Evolutionary conservation across 352 stramenopile species (phyloP).

Genomic region (Globisporangium nagaii): DNA sequence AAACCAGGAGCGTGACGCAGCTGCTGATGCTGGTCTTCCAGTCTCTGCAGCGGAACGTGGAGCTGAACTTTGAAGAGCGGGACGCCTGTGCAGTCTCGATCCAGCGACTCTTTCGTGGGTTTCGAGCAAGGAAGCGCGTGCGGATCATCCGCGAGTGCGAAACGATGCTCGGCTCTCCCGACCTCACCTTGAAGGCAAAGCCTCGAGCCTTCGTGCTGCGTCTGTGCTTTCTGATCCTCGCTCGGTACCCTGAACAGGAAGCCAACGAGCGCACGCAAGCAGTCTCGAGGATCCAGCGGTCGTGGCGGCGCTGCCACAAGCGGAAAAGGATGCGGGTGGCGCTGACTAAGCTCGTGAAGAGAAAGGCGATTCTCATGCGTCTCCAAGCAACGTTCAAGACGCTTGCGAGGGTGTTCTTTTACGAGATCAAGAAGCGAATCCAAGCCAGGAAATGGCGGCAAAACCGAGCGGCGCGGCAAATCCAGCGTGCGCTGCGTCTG

Average conservation of each 20-base stretch:
- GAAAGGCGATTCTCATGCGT: slow-evolving; percentile 32
- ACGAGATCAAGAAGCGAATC: slow-evolving; percentile 26
- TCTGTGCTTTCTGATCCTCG: slow-evolving; percentile 51
- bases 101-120: slow-evolving; percentile 45
- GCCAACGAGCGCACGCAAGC: slow-evolving; percentile 17
- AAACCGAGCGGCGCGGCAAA: slow-evolving; percentile 32
- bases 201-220: slow-evolving; percentile 34
- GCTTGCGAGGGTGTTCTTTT: slow-evolving; percentile 41
- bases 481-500: slow-evolving; percentile 33
- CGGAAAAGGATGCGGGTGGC: slow-evolving; percentile 17
- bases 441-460: slow-evolving; percentile 25
- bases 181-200: slow-evolving; percentile 30
- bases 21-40: slow-evolving; percentile 28
- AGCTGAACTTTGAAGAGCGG: slow-evolving; percentile 22
- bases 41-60: slow-evolving; percentile 23
- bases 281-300: slow-evolving; percentile 24
- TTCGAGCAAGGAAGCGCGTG: slow-evolving; percentile 29
- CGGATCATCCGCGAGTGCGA: slow-evolving; percentile 29
- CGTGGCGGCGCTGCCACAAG: slow-evolving; percentile 26
- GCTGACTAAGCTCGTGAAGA: slow-evolving; percentile 27
- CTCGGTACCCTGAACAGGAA: slow-evolving; percentile 24
- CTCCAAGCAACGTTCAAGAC: slow-evolving; percentile 38
- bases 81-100: slow-evolving; percentile 20
- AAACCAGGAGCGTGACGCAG: slow-evolving; percentile 25
- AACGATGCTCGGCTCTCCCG: slow-evolving; percentile 24